Evolutionary conservation across 495 filamentous ascomycete species (phyloP), one percentile per base, ranked within the genome.

Genomic region (Friedmanniomyces endolithicus): DNA sequence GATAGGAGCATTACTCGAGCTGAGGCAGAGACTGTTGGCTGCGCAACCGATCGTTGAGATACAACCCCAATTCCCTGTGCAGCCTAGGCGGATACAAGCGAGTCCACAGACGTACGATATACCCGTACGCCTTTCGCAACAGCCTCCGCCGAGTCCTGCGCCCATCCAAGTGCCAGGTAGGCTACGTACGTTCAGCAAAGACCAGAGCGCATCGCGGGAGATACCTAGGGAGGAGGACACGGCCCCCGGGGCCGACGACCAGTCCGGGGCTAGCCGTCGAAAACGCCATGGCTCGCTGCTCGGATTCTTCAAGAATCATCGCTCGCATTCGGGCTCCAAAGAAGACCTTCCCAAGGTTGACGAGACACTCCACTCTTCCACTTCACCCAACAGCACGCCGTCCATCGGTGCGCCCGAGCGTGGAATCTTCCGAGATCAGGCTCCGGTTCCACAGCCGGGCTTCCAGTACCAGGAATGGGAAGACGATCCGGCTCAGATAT

Each of bases 21-120:
- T 57, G 31, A 6, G 54, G 20, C 54, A 57, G 44, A 47, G 58
- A 46, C 35, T 61, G 20, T 44, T 57, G 41, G 25, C 9, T n/a
- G 48, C 4, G 27, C 9, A 0, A 17, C 41, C 44, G 17, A 48
- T 60, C 34, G 29, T 9, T 35, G 40, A 57, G 29, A 11, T 56
- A 33, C 31, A 49, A 23, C 6, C 48, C 2, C 44, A 7, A 3
- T 2, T 27, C 23, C 23, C 19, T 19, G 44, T 7, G 8, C 8
- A 23, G 44, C 44, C 44, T 2, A 47, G 19, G 44, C 44, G 16
- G 44, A 11, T 22, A 19, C 17, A 23, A 22, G 9, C 44, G 16
- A 16, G 11, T 16, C 23, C 44, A 25, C n/a, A 49, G 47, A 3
- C 48, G 33, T 8, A 14, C 7, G 48, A 50, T 4, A 6, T 50